Percentiles rank a stretch among this genome's conserved stretches.
Evolutionary conservation across 2,329 filamentous ascomycete species (phyloP).

Genomic region (Aspergillus flavus): DNA sequence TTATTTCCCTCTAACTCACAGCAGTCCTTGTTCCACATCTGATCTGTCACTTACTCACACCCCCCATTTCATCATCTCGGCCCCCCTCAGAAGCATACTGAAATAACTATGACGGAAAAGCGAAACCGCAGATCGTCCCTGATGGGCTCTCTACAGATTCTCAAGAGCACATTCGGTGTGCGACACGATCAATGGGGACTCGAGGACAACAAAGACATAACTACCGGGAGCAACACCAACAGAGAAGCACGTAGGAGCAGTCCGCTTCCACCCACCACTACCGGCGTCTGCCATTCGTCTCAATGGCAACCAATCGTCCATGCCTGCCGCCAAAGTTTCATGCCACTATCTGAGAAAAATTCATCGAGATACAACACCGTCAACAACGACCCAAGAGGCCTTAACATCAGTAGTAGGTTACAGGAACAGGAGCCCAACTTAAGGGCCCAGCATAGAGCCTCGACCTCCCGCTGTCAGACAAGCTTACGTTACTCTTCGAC

Average conservation of each 20-base stretch:
- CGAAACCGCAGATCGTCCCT: slow-evolving; percentile 19
- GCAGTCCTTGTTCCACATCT: not conserved
- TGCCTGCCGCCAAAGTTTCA: not conserved
- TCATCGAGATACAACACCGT: not conserved
- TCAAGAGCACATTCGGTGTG: slow-evolving; percentile 22
- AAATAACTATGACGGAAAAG: slow-evolving; percentile 15
- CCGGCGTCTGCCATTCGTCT: not conserved
- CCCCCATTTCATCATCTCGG: not conserved
- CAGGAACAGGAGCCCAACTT: not conserved
- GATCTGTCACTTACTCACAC: not conserved
- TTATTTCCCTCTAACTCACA: not conserved
- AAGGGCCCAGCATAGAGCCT: not conserved
- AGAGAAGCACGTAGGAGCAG: not conserved
- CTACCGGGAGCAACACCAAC: not conserved
- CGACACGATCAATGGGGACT: not conserved
- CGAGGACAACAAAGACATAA: not conserved
- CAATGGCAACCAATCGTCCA: not conserved
- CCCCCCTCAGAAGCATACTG: not conserved
- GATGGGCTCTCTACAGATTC: slow-evolving; percentile 19
- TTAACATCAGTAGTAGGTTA: not conserved
- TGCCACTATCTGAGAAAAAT: not conserved
- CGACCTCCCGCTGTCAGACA: slow-evolving; percentile 9
- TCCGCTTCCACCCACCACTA: not conserved
- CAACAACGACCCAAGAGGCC: not conserved
- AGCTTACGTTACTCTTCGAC: not conserved